Evolutionary conservation across 129 eudicot species (phyloP), one percentile per base, ranked within the genome.

Genomic region (Flaveria robusta): DNA sequence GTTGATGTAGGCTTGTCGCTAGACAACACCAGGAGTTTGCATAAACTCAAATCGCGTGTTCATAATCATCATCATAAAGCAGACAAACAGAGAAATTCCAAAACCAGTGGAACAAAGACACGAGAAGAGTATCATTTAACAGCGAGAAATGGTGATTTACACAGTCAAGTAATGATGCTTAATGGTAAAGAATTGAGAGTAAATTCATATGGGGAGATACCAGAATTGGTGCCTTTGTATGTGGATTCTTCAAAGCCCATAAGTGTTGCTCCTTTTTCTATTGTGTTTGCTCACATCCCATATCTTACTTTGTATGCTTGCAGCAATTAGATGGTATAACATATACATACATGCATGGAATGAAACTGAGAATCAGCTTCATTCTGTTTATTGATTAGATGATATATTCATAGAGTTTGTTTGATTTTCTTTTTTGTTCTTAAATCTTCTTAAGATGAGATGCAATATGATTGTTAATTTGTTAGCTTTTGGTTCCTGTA

Each of bases 121-220:
- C 70, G 98, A 82, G 89, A 87, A 76, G 97, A 93, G 81, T 93
- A 90, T 81, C 98, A 90, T 68, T 70, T 93, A 81, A 90, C 96
- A 6, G 89, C 98, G 15, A 77, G 80, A 78, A 85, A 88, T 50
- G 82, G 92, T 12, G 47, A 93, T 74, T 78, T 93, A 75, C 98
- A 90, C 51, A 93, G 98, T 79, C 95, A 85, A 66, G 84, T 74
- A 15, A 87, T 93, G 90, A 65, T 88, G 74, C 89, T 93, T 31
- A 93, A 93, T 64, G 97, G 86, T 50, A 81, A 84, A n/a, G 78
- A 78, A 8, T 47, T 90, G 65, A 47, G 71, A 1, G 75, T 92
- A 58, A 79, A 78, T 78, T 83, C 92, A 39, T 37, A 79, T 5
- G 92, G 88, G 19, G 72, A 79, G 71, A 86, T 92, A 75, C 98